Conservation (phyloP, 2,329 filamentous ascomycete genomes). For the Fusarium mangiferae region DNA sequence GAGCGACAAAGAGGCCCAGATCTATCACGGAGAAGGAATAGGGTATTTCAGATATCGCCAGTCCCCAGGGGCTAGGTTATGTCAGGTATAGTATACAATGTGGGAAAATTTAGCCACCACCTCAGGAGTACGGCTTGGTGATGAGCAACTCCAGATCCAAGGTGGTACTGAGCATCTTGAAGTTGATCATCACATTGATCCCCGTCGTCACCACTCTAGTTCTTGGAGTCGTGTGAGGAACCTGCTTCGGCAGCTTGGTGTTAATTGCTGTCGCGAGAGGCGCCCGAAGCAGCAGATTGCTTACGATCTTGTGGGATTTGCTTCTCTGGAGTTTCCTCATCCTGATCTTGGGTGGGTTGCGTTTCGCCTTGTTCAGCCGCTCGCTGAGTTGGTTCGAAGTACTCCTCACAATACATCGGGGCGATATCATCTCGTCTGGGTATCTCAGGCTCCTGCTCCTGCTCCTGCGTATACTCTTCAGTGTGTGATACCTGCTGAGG, state of each 20-base stretch:
- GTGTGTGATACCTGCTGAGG: neutral
- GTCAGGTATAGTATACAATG: neutral
- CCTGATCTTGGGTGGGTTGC: neutral
- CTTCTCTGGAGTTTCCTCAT: neutral
- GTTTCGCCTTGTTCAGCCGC: neutral
- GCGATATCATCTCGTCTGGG: neutral
- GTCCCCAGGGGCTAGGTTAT: neutral
- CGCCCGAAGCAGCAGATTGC: neutral
- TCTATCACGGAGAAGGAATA: neutral
- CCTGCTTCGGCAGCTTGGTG: neutral
- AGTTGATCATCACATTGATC: neutral
- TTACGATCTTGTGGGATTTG: neutral
- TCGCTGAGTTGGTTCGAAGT: slow-evolving; percentile 1
- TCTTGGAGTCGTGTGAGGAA: neutral
- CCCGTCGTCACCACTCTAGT: neutral
- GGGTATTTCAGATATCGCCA: neutral
- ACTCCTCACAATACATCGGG: neutral
- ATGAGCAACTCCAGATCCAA: neutral
- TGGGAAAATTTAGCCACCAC: neutral
- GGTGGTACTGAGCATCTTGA: neutral
- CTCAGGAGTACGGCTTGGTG: neutral
- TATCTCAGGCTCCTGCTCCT: neutral
- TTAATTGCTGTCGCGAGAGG: neutral
- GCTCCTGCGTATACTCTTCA: neutral
- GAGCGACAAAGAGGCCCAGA: neutral